Base-by-base conservation (phyloP, 257 asterid genomes). In the Petrea volubilis region DNA sequence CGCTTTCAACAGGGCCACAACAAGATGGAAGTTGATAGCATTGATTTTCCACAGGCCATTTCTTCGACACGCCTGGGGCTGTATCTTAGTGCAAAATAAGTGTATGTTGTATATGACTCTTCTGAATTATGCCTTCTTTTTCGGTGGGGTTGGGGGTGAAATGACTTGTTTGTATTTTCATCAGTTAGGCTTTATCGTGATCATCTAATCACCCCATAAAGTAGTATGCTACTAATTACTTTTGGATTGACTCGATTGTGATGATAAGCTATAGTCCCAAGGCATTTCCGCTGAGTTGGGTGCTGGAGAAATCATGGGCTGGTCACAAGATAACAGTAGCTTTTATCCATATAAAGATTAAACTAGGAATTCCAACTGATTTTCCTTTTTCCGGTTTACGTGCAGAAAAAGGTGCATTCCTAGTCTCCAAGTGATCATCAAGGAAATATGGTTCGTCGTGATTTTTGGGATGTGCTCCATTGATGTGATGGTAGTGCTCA, bases 401-500 rank as follows among this genome's bases (percentile, higher is more conserved):
- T 81, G 83, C 81, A 81, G 86, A 41, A 74, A 60, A 62, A 57
- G 80, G 61, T n/a, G 50, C 71, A 57, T 47, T 73, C 64, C 40
- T 50, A 15, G 55, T 47, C 72, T 67, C 68, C 81, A 64, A 72
- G 33, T 64, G 78, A 76, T 60, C 50, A 70, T 58, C 71, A 29
- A 36, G 76, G 24, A 64, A 70, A 65, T 71, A 27, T 20, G 43
- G 69, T 51, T 46, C 50, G 21, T 27, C 21, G 24, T 27, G 55
- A 46, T 18, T 60, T 49, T 60, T 53, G 79, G 68, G 49, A 71
- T 65, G 34, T 60, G 25, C 60, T 24, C 56, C 68, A 53, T 71
- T 25, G 79, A 81, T 81, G 78, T 63, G 83, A 75, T 62, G 68
- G 36, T 72, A 74, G 86, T 81, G 86, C 75, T 36, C 44, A 38